These are phyloP conservation scores for Solanum chilense DNA, from an alignment of 257 asterid species.

Conservation along the genomic window DNA sequence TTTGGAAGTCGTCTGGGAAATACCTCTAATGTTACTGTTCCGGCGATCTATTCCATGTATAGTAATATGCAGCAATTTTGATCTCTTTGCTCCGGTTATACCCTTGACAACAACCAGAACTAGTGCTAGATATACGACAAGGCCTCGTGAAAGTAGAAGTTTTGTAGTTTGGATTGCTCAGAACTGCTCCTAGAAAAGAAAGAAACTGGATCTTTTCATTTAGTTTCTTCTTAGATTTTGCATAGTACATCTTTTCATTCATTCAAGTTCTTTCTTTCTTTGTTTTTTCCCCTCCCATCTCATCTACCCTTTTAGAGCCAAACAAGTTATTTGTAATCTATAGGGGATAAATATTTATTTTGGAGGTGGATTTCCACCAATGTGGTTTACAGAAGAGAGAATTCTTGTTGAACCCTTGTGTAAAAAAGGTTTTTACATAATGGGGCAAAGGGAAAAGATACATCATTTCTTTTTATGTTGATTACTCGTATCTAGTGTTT, in stretches of 20 bases:
- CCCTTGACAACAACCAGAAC: background rate
- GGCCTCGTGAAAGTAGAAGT: background rate
- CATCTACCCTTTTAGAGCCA: background rate
- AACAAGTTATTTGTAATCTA: background rate
- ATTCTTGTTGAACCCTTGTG: background rate
- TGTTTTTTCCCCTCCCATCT: background rate
- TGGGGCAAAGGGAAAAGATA: background rate
- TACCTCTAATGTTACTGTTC: background rate
- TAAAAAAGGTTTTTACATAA: background rate
- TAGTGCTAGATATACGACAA: background rate
- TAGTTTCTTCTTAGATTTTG: background rate
- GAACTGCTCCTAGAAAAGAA: background rate
- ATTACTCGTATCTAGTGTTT: background rate
- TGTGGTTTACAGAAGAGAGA: background rate
- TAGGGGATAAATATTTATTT: background rate
- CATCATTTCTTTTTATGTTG: background rate
- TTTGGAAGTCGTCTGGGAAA: constrained; percentile 13
- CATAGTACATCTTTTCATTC: background rate
- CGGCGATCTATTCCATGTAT: background rate
- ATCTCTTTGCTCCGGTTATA: background rate
- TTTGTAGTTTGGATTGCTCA: background rate
- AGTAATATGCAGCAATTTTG: background rate
- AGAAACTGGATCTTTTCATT: background rate
- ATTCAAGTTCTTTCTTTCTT: background rate
- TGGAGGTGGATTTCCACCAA: constrained; percentile 2